These are phyloP conservation scores for Irpex rosettiformis DNA, from an alignment of 1,284 basidiomycete genomes.

Conservation along the genomic window DNA sequence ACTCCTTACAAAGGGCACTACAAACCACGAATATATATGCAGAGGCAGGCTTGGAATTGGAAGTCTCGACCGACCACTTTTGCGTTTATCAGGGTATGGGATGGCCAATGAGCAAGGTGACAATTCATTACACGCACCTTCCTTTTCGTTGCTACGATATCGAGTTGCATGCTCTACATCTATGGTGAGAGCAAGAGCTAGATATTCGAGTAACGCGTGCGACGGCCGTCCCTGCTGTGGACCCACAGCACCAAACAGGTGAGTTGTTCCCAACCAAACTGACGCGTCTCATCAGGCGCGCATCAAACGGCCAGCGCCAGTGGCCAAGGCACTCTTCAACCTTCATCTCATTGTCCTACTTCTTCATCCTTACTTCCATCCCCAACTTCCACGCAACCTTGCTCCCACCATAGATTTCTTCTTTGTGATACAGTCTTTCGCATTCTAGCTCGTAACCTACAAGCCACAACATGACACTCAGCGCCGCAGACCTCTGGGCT, in stretches of 20 bases:
- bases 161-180: neutral
- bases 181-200: neutral
- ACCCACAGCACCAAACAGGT: neutral
- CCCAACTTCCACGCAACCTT: neutral
- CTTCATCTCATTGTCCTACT: neutral
- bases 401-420: too few relatives aligned
- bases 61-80: too few relatives aligned
- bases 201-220: neutral
- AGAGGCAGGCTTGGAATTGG: too few relatives aligned
- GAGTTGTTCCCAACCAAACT: too few relatives aligned
- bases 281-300: too few relatives aligned
- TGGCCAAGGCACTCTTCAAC: neutral
- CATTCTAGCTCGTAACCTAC: neutral
- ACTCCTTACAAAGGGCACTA: too few relatives aligned
- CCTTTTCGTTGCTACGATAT: neutral
- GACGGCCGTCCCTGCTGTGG: neutral
- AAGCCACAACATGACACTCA: neutral
- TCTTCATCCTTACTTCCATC: neutral
- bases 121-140: neutral
- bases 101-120: neutral
- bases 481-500: neutral
- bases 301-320: neutral
- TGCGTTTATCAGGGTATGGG: too few relatives aligned
- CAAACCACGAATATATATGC: too few relatives aligned
- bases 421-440: too few relatives aligned